Evolutionary conservation across 2,329 filamentous ascomycete genomes (phyloP), one percentile per base, ranked within the genome.

Genomic region (Diaporthe caulivora): DNA sequence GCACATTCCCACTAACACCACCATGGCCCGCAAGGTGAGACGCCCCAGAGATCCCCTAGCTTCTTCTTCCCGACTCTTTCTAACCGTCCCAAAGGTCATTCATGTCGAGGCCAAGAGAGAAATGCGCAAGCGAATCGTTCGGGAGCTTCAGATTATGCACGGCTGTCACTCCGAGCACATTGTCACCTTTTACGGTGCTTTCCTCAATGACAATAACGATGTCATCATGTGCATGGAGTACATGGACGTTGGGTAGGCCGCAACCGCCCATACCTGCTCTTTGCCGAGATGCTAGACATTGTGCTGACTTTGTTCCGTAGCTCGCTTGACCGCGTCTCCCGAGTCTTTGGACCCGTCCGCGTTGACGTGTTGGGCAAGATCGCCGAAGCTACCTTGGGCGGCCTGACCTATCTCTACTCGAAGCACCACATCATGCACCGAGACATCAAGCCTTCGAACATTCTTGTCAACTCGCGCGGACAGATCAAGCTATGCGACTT

Each of bases 161-260:
- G 95, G 97, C 80, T 99, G 97, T 84, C 97, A 98, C 80, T 98
- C 94, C 29, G 94, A 97, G 75, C 95, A 97, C 83, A 98, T 99
- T 80, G 97, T 99, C 75, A 98, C 93, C 71, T 99, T 98, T 84
- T 98, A 98, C 80, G 97, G 97, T 75, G 97, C 97, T 49, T 99
- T 98, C 81, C 90, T 98, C 80, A 98, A 98, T 81, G 94, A 97
- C 80, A 95, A 95, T 75, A 96, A 97, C 81, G 97, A 99, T 85
- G 97, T 99, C 74, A 97, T 98, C 78, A 96, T 99, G 92, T 99
- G 97, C 83, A 99, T 99, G 97, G 97, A 99, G 83, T 98, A 99
- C 82, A 98, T 98, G 95, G 97, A 99, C 84, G 95, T 96, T 82
- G 97, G 97, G 97, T 98, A 89, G 84, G 94, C 42, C 4, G 3